A percentile compares a stretch with the other conserved stretches of the same genome.
Evolutionary conservation across 1,284 basidiomycete species (phyloP).

Genomic region (Malassezia dermatis): DNA sequence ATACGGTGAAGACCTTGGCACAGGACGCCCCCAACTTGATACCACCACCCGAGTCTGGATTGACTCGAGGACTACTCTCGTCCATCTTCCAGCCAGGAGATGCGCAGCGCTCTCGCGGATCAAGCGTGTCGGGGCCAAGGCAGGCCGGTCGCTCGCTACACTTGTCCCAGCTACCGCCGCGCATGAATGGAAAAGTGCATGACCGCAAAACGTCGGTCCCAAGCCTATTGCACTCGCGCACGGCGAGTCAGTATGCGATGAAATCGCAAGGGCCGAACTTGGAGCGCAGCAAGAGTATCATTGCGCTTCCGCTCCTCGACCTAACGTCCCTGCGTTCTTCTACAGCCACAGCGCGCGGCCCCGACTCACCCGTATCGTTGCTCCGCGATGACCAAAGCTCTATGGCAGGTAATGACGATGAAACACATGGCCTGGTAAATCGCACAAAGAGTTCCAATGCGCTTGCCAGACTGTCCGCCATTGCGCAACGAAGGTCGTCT

Average conservation of each 20-base stretch:
- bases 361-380: not conserved
- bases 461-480: slow-evolving; percentile 5
- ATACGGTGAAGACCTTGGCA: not conserved
- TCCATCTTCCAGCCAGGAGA: slow-evolving; percentile 42
- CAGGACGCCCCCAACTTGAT: slow-evolving; percentile 3
- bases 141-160: not conserved
- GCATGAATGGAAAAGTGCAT: not conserved
- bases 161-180: not conserved
- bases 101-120: not conserved
- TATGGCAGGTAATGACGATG: not conserved
- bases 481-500: not conserved
- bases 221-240: not conserved
- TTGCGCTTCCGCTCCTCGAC: slow-evolving; percentile 52
- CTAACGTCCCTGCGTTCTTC: slow-evolving; percentile 50
- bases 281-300: slow-evolving; percentile 58
- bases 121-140: not conserved
- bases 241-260: not conserved
- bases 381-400: not conserved
- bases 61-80: slow-evolving; percentile 36
- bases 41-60: slow-evolving; percentile 16
- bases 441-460: slow-evolving; percentile 11
- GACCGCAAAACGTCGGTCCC: not conserved
- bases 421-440: not conserved
- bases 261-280: slow-evolving; percentile 31
- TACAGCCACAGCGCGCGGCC: slow-evolving; percentile 40